A percentile compares a stretch with the other conserved stretches of the same genome.
Conservation (phyloP, 768 basidiomycete species). For the Pleurotus sapidus region DNA sequence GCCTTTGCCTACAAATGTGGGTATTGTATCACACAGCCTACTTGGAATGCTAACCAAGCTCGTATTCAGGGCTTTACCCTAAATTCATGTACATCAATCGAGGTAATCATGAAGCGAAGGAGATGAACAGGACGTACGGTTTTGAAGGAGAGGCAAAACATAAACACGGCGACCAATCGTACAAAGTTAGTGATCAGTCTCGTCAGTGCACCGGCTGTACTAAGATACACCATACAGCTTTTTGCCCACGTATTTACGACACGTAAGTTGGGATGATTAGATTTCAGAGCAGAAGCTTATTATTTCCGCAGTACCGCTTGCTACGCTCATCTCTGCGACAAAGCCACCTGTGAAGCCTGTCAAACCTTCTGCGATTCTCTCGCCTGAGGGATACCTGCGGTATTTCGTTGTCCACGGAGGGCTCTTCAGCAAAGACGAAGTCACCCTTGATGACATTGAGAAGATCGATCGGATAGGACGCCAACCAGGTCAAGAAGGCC, state of each 20-base stretch:
- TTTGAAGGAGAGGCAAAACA: constrained; percentile 96
- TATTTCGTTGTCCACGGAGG: constrained; percentile 97
- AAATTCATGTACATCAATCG: constrained; percentile 89
- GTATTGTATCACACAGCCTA: constrained; percentile 19
- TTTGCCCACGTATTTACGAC: constrained; percentile 94
- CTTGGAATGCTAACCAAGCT: neutral
- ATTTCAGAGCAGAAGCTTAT: neutral
- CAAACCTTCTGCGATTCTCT: constrained; percentile 62
- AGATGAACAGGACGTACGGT: constrained; percentile 94
- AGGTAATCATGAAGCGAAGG: constrained; percentile 95
- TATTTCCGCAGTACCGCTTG: constrained; percentile 70
- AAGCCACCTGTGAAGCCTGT: constrained; percentile 45
- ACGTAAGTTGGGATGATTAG: constrained; percentile 43
- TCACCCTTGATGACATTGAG: constrained; percentile 91
- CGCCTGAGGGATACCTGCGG: constrained; percentile 77
- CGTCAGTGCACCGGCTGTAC: neutral
- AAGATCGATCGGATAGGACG: constrained; percentile 83
- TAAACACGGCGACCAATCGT: constrained; percentile 94
- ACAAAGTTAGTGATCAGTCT: constrained; percentile 55
- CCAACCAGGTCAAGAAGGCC: constrained; percentile 91
- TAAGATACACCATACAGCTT: constrained; percentile 43
- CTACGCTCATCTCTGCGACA: constrained; percentile 80
- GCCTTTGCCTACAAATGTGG: constrained; percentile 95
- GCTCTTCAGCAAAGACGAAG: constrained; percentile 90
- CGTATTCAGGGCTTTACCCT: constrained; percentile 82